Evolutionary conservation across 306 rosid species (phyloP), one percentile per base, ranked within the genome.

Genomic region (Ormosia emarginata): DNA sequence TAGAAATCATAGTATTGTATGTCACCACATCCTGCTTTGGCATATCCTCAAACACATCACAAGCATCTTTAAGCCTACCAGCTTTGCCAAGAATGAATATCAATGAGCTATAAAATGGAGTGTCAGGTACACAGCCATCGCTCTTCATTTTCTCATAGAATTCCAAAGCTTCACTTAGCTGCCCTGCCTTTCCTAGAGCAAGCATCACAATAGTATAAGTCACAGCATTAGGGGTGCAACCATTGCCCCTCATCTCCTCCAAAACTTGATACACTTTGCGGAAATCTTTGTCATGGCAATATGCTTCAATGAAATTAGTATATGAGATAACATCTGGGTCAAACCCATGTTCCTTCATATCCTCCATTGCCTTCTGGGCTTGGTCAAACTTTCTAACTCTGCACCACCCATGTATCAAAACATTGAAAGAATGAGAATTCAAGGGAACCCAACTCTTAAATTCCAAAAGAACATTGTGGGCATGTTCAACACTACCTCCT

Each of bases 341-440:
- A 84, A 88, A 81, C 46, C 90, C 94, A 14, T 83, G 84, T 50
- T 73, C 84, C 93, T 83, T 92, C 91, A 87, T 90, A 11, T 90
- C 93, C 88, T 86, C 91, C 93, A 93, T 89, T 32, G 67, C 84
- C 82, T 79, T 79, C 81, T 78, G 77, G 39, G 98, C 98, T 2
- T 71, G 66, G 58, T 90, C 94, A 43, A 88, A 63, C 29, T 91
- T 87, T 83, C 92, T 86, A 24, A 29, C 81, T 87, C 40, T 88
- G 66, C 99, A 95, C 93, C 92, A 93, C 52, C 99, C 96, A 73
- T 88, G 87, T n/a, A 93, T 83, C 90, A 95, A 79, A 79, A 89
- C 56, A 86, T 95, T 95, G 87, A 91, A 90, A 61, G 91, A 82
- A 4, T 6, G 30, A 18, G 67, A 41, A 70, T 79, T 84, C 78